Conservation (phyloP, 164 flowering plant species). For the Tinospora cordifolia region DNA sequence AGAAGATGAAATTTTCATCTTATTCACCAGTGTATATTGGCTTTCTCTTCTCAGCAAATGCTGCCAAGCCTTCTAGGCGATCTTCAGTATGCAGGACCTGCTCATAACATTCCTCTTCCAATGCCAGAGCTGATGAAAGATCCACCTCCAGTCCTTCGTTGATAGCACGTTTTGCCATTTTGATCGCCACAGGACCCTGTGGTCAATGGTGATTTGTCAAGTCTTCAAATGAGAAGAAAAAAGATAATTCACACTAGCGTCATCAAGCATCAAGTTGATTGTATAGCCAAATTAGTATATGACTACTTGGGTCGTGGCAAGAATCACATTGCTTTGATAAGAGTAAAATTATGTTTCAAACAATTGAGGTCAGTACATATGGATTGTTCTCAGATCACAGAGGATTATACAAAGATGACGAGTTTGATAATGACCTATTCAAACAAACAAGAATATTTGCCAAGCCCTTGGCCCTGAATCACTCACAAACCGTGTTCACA, state of each 20-base stretch:
- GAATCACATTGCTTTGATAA: too few species aligned
- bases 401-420: background rate
- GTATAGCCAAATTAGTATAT: too few species aligned
- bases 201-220: background rate
- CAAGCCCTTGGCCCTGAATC: background rate
- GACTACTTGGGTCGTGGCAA: too few species aligned
- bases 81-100: constrained; percentile 63
- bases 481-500: background rate
- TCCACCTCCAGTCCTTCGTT: constrained; percentile 52
- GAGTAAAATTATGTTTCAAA: background rate
- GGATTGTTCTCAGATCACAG: background rate
- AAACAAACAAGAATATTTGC: background rate
- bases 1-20: background rate
- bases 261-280: too few species aligned
- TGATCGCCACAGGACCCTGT: constrained; percentile 85
- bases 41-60: constrained; percentile 91
- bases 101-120: constrained; percentile 77
- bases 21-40: constrained; percentile 65
- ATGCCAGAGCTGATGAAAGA: constrained; percentile 41
- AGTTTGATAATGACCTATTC: background rate
- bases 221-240: background rate
- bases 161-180: constrained; percentile 84
- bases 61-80: constrained; percentile 84
- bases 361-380: background rate
- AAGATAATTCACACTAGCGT: background rate